These are phyloP conservation scores for Pseudocercospora crystallina DNA, from an alignment of 2,329 filamentous ascomycete species.

Conservation along the genomic window DNA sequence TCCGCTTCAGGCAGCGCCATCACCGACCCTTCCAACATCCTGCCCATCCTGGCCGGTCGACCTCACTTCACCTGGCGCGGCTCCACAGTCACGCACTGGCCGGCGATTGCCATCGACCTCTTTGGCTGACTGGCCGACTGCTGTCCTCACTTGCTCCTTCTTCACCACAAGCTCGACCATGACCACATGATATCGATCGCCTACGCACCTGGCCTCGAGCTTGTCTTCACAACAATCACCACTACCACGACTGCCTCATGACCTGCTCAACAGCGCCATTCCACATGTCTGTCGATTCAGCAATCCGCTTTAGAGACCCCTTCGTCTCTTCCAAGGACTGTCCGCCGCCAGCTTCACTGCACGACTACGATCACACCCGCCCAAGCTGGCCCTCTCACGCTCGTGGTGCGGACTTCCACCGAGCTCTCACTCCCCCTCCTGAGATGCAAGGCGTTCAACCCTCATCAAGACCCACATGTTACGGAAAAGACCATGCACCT, in stretches of 20 bases:
- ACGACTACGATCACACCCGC: slow-evolving; percentile 17
- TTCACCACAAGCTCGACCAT: slow-evolving; percentile 10
- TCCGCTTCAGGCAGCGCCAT: background rate
- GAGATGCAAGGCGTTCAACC: slow-evolving; percentile 36
- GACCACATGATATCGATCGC: slow-evolving; percentile 19
- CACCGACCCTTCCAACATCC: background rate
- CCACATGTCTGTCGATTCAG: slow-evolving; percentile 36
- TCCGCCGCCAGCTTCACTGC: slow-evolving; percentile 13
- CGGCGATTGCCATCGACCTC: background rate
- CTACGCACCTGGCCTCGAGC: slow-evolving; percentile 6
- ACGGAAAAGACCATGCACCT: slow-evolving; percentile 28
- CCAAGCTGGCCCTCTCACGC: slow-evolving; percentile 21
- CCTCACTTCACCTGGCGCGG: too few species aligned
- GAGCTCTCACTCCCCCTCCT: slow-evolving; percentile 36
- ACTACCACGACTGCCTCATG: slow-evolving; percentile 22
- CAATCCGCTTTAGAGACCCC: slow-evolving; percentile 36
- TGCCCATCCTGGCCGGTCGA: too few species aligned
- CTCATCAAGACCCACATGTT: slow-evolving; percentile 21
- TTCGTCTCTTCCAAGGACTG: slow-evolving; percentile 32
- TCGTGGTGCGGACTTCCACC: slow-evolving; percentile 20
- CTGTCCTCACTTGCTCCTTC: slow-evolving; percentile 13
- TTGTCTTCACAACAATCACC: slow-evolving; percentile 8
- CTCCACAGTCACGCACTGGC: too few species aligned
- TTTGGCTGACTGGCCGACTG: background rate
- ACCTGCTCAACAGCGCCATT: slow-evolving; percentile 23